Evolutionary conservation across 2,329 filamentous ascomycete genomes (phyloP).

Genomic region (Scedosporium aurantiacum): DNA sequence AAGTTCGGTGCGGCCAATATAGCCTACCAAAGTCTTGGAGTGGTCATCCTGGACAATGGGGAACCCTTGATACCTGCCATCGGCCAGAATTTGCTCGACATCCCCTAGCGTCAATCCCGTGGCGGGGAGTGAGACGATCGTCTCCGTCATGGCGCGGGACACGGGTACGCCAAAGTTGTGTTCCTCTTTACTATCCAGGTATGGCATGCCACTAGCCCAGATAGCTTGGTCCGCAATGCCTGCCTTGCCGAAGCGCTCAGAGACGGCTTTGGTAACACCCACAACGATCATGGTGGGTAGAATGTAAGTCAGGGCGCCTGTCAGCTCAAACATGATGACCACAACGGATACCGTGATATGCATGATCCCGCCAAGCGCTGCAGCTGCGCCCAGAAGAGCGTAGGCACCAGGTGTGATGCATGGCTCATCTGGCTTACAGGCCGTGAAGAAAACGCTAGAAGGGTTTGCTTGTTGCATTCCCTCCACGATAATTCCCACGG

Average conservation of each 20-base stretch:
- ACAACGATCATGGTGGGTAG: conserved; percentile 98
- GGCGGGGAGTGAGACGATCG: conserved; percentile 63
- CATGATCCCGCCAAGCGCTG: conserved; percentile 92
- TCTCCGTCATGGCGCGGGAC: conserved; percentile 74
- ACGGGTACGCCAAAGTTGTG: conserved; percentile 94
- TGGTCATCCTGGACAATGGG: conserved; percentile 70
- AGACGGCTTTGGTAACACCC: conserved; percentile 87
- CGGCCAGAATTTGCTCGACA: conserved; percentile 62
- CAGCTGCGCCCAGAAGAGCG: conserved; percentile 85
- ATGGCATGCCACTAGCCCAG: conserved; percentile 95
- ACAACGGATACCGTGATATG: conserved; percentile 94
- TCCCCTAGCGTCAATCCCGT: conserved; percentile 64
- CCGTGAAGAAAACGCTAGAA: conserved; percentile 70
- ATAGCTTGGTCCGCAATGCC: conserved; percentile 98
- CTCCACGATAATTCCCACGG: conserved; percentile 90
- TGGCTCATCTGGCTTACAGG: conserved; percentile 80
- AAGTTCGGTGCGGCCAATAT: conserved; percentile 85
- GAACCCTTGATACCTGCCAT: conserved; percentile 84
- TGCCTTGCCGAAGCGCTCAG: conserved; percentile 84
- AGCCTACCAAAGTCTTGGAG: conserved; percentile 69
- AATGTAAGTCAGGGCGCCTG: conserved; percentile 93
- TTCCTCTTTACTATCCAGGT: conserved; percentile 94
- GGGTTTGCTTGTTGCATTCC: conserved; percentile 78
- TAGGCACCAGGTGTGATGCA: conserved; percentile 98
- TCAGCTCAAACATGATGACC: conserved; percentile 99